A percentile compares a stretch with the other conserved stretches of the same genome.
phyloP scores from a whole-genome alignment of 768 basidiomycete genomes.

The Amanita phalloides region DNA sequence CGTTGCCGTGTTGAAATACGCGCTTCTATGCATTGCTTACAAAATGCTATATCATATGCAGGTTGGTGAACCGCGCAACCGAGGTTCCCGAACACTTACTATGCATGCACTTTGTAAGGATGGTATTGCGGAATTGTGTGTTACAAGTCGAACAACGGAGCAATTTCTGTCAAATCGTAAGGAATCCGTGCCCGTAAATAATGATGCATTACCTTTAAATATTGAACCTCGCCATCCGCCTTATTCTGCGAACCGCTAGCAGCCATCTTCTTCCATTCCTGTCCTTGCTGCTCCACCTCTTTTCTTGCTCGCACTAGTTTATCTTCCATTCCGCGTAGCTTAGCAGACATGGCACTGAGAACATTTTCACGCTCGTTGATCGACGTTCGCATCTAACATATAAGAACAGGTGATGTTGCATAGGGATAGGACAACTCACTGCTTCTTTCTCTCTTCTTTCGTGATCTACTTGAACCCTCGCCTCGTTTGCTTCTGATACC shows the following conservation, averaged over 20 bases:
- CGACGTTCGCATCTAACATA: constrained; percentile 15
- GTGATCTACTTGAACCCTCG: constrained; percentile 23
- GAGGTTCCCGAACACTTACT: constrained; percentile 42
- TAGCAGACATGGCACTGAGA: constrained; percentile 21
- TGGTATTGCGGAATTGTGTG: constrained; percentile 62
- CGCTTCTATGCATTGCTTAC: constrained; percentile 76
- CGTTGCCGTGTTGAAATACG: constrained; percentile 84
- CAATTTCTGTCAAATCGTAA: constrained; percentile 39
- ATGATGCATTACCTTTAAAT: constrained; percentile 41
- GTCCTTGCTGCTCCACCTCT: constrained; percentile 39
- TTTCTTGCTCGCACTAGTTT: constrained; percentile 33
- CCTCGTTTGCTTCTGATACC: constrained; percentile 20
- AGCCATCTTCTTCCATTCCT: constrained; percentile 32
- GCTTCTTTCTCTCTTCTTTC: constrained; percentile 25
- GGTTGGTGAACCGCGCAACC: neutral
- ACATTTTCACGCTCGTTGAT: constrained; percentile 24
- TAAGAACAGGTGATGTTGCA: constrained; percentile 5
- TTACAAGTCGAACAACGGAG: constrained; percentile 88
- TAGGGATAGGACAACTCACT: neutral
- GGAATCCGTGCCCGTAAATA: neutral
- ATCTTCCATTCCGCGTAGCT: constrained; percentile 36
- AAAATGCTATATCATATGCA: constrained; percentile 52
- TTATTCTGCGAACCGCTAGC: constrained; percentile 17
- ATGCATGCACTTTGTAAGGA: constrained; percentile 87
- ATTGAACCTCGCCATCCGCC: constrained; percentile 30